Base-by-base conservation (phyloP, 129 eudicot genomes). In the Flaveria robusta region DNA sequence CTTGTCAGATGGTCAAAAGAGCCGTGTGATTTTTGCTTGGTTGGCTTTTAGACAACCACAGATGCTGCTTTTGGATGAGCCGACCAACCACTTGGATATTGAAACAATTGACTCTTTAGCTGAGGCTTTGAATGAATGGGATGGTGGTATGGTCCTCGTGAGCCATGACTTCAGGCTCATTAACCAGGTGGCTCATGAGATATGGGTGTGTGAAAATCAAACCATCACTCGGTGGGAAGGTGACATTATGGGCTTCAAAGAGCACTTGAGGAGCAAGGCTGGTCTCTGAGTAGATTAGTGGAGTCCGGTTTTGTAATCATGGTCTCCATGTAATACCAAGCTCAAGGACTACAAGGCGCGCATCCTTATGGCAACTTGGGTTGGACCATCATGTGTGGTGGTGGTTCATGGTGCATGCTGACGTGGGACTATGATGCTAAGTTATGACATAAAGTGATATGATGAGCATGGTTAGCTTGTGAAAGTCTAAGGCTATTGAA, bases 111-210 rank as follows among this genome's bases (percentile, higher is more conserved):
- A 91, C 82, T 91, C 97, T 0, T 67, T 93, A n/a, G 98, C 97
- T 0, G 97, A 91, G 76, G 98, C 98, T 0, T 71, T 93, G 82
- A 93, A 91, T 23, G 97, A 93, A 19, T 93, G 98, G 98, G 98
- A 93, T 43, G 98, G 98, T 31, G 98, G 98, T 3, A 12, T 93
- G 93, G 98, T 93, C 29, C 93, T 93, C 20, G 98, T 93, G n/a
- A 93, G 98, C 74, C 98, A 94, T n/a, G 98, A 94, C 69, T 94
- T 94, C 7, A 85, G 98, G 90, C 91, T 94, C 3, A 94, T 94
- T 15, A 94, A 94, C 84, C 98, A 94, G 85, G 98, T 94, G 55
- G 98, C 98, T 1, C 88, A 83, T 9, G 98, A 94, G 88, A 94
- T 94, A 18, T 94, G 98, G 98, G 97, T 94, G 26, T 94, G 98